phyloP scores from a whole-genome alignment of 345 rosid genomes.

The Angophora floribunda region DNA sequence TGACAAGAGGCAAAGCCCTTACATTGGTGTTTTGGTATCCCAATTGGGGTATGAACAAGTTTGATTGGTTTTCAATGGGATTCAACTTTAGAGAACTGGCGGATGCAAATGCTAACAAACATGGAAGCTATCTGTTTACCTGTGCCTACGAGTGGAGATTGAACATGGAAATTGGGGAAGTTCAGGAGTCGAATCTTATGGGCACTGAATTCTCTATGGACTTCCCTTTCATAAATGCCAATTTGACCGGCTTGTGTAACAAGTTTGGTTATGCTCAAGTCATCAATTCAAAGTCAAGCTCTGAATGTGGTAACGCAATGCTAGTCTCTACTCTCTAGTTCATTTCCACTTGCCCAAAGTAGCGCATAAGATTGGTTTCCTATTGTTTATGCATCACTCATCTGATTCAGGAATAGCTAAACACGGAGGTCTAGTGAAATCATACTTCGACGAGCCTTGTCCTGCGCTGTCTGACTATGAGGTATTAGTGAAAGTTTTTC shows the following conservation, averaged over 20 bases:
- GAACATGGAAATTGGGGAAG: conserved; percentile 24
- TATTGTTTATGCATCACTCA: not conserved
- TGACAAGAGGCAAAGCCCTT: conserved; percentile 24
- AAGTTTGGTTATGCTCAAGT: conserved; percentile 27
- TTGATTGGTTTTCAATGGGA: conserved; percentile 18
- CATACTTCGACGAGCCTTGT: conserved; percentile 19
- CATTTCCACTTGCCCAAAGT: not conserved
- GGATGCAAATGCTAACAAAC: not conserved
- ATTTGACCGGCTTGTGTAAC: conserved; percentile 16
- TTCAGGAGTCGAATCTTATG: conserved; percentile 12
- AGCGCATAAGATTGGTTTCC: not conserved
- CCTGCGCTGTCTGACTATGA: not conserved
- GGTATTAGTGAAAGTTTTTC: not conserved
- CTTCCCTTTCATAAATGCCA: conserved; percentile 31
- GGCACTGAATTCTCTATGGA: conserved; percentile 23
- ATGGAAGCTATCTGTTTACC: conserved; percentile 1
- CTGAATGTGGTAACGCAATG: conserved; percentile 17
- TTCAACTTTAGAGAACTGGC: not conserved
- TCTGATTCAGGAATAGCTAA: conserved; percentile 19
- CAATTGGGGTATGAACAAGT: conserved; percentile 10
- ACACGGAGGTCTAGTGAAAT: conserved; percentile 31
- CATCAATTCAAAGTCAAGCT: conserved; percentile 16
- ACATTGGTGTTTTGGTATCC: conserved; percentile 15
- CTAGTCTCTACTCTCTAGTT: not conserved
- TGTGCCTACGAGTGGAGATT: conserved; percentile 28